A percentile compares a stretch with the other conserved stretches of the same genome.
phyloP scores from a whole-genome alignment of 805 yeast species.

The Saccharomycopsis schoenii region DNA sequence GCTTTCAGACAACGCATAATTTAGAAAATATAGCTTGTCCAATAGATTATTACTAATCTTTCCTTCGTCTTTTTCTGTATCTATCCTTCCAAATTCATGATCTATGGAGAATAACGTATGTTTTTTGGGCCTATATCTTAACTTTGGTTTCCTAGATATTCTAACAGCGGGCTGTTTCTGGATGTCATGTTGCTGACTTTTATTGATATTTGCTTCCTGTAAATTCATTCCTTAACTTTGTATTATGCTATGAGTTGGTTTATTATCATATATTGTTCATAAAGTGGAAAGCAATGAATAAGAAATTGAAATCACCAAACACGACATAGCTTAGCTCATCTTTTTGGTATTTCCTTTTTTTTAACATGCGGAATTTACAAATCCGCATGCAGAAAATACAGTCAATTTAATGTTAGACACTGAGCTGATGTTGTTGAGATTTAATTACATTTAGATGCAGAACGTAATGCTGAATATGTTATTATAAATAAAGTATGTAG shows the following conservation, averaged over 20 bases:
- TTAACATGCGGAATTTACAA: neutral
- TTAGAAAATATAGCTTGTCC: slow-evolving; percentile 34
- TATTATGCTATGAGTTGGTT: neutral
- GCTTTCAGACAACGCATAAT: slow-evolving; percentile 44
- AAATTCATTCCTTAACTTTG: neutral
- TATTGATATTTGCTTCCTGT: neutral
- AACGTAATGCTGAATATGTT: neutral
- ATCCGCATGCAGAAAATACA: neutral
- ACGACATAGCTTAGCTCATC: neutral
- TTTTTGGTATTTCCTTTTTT: neutral
- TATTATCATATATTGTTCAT: neutral
- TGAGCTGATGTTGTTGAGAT: too few relatives aligned
- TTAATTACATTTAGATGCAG: too few relatives aligned
- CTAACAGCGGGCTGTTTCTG: too few relatives aligned
- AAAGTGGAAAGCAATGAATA: neutral
- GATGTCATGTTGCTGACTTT: neutral
- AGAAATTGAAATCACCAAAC: neutral
- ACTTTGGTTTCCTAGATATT: slow-evolving; percentile 32
- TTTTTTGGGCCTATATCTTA: slow-evolving; percentile 36
- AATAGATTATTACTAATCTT: slow-evolving; percentile 27
- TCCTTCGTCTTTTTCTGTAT: slow-evolving; percentile 26
- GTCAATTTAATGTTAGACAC: too few relatives aligned
- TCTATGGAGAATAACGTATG: slow-evolving; percentile 36
- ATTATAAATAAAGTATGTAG: neutral
- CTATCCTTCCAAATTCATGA: slow-evolving; percentile 17